Conservation (phyloP, 2,329 filamentous ascomycete genomes). For the Fusarium tupiense region DNA sequence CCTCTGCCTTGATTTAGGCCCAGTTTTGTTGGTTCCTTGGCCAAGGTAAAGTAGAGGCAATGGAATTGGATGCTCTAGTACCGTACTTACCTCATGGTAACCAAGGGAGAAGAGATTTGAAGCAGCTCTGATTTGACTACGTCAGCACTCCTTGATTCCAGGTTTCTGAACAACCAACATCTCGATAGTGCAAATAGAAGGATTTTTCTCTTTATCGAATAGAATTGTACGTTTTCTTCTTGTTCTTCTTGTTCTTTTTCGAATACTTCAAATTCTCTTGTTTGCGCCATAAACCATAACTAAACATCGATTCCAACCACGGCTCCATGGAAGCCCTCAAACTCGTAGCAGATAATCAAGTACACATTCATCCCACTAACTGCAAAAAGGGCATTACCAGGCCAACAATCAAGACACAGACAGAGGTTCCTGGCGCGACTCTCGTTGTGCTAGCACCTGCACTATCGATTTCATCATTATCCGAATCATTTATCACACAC, state of each 20-base stretch:
- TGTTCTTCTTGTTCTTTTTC: too few relatives aligned
- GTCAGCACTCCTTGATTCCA: constrained; percentile 18
- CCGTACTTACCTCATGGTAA: neutral
- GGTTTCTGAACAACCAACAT: constrained; percentile 4
- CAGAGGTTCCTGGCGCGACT: neutral
- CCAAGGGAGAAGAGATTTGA: neutral
- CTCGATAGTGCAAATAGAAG: neutral
- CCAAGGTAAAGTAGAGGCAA: neutral
- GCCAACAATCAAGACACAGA: neutral
- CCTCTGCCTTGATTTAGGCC: constrained; percentile 28
- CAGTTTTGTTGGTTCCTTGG: constrained; percentile 27
- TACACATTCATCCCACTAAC: neutral
- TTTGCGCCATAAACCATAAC: neutral
- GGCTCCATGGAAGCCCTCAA: neutral
- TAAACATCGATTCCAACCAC: neutral
- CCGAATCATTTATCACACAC: constrained; percentile 28
- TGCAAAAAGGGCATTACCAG: neutral
- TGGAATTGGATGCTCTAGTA: neutral
- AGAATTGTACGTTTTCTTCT: neutral
- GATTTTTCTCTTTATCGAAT: neutral
- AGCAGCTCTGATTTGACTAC: constrained; percentile 17
- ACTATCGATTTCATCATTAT: neutral
- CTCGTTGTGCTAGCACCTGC: neutral
- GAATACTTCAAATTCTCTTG: neutral
- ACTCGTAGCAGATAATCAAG: neutral